Conservation (phyloP, 129 eudicot species). For the Escallonia rubra region DNA sequence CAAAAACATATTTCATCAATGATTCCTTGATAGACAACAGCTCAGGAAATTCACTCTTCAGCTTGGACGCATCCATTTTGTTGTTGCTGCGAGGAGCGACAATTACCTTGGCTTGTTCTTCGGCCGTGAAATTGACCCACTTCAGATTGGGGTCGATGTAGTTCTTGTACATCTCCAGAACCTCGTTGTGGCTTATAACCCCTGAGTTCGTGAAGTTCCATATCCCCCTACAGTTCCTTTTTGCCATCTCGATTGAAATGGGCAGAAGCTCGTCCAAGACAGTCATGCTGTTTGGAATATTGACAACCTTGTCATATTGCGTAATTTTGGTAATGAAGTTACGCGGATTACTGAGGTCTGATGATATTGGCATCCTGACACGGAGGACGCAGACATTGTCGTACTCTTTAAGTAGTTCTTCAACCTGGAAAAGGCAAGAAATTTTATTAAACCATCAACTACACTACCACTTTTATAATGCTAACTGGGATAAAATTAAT, state of each 20-base stretch:
- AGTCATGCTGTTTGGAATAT: constrained; percentile 54
- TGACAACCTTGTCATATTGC: constrained; percentile 42
- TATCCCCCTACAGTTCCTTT: constrained; percentile 43
- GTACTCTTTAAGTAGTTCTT: constrained; percentile 37
- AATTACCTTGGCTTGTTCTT: not conserved
- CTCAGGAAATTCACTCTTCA: not conserved
- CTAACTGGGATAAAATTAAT: not conserved
- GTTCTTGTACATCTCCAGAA: constrained; percentile 42
- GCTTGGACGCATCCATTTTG: not conserved
- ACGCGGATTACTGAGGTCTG: constrained; percentile 53
- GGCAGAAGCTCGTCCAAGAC: constrained; percentile 51
- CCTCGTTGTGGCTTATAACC: constrained; percentile 47
- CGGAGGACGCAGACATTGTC: constrained; percentile 46
- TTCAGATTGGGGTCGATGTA: constrained; percentile 24
- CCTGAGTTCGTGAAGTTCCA: constrained; percentile 54
- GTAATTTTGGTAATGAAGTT: constrained; percentile 48
- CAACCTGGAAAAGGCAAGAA: constrained; percentile 25
- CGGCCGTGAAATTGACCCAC: not conserved
- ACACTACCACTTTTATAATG: not conserved
- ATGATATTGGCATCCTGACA: constrained; percentile 49
- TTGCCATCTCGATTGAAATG: constrained; percentile 48
- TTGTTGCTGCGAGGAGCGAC: not conserved
- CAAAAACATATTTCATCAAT: not conserved
- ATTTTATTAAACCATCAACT: not conserved
- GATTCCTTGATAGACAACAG: not conserved